These are phyloP conservation scores for Geranium incanum DNA, from an alignment of 441 rosid species.

Conservation along the genomic window DNA sequence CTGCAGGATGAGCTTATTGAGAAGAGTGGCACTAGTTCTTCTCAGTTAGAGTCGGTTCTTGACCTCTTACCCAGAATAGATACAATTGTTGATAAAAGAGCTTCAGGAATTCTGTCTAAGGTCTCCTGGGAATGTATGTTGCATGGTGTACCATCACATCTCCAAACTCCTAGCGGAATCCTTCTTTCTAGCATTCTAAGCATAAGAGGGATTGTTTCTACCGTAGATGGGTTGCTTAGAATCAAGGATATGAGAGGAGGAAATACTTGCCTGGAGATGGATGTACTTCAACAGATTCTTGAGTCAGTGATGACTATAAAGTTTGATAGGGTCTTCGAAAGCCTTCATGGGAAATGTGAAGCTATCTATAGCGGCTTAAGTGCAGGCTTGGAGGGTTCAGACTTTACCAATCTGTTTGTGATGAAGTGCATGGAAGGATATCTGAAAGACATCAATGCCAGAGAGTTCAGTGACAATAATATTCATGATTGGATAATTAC, in stretches of 20 bases:
- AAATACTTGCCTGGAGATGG: constrained; percentile 40
- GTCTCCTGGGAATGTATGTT: constrained; percentile 77
- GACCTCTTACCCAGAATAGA: constrained; percentile 54
- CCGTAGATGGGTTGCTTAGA: constrained; percentile 57
- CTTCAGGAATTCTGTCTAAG: constrained; percentile 55
- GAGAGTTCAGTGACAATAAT: constrained; percentile 44
- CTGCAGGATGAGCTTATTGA: constrained; percentile 61
- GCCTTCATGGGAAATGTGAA: constrained; percentile 69
- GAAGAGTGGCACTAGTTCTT: constrained; percentile 51
- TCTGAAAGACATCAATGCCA: constrained; percentile 50
- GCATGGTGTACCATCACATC: constrained; percentile 88
- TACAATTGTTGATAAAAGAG: constrained; percentile 53
- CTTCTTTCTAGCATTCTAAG: constrained; percentile 71
- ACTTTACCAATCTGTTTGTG: constrained; percentile 55
- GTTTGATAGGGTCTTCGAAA: constrained; percentile 69
- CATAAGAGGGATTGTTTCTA: constrained; percentile 58
- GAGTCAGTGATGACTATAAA: constrained; percentile 64
- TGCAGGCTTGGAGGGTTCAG: constrained; percentile 48
- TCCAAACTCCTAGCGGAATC: constrained; percentile 53
- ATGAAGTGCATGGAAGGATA: constrained; percentile 84
- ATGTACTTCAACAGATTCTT: constrained; percentile 47
- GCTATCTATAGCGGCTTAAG: constrained; percentile 48
- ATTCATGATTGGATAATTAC: constrained; percentile 71
- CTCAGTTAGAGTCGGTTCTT: constrained; percentile 53
- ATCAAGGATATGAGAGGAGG: constrained; percentile 38